Conservation (phyloP, 2,329 filamentous ascomycete species). For the Bimuria novae-zelandiae region DNA sequence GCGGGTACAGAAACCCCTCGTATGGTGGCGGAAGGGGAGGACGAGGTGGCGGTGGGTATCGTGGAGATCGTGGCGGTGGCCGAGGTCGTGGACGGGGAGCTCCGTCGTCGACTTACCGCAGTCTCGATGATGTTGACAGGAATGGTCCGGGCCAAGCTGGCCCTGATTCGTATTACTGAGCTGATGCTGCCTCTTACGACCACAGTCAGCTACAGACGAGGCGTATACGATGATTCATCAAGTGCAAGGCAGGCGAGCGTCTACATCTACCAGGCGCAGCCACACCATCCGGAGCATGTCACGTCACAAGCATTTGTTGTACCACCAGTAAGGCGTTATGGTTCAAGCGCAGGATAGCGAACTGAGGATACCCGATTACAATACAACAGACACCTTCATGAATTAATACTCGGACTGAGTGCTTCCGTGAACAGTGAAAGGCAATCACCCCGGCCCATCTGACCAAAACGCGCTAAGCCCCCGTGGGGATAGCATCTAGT, state of each 20-base stretch:
- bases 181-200: background rate
- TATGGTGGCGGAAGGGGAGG: conserved; percentile 35
- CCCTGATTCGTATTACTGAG: conserved; percentile 41
- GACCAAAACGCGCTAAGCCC: background rate
- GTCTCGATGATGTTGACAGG: conserved; percentile 50
- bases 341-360: background rate
- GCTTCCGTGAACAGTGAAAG: background rate
- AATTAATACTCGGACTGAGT: too few species aligned
- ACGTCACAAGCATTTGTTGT: background rate
- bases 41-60: conserved; percentile 51
- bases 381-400: too few species aligned
- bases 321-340: background rate
- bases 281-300: too few species aligned
- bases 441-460: background rate
- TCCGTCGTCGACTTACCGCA: conserved; percentile 46
- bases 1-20: conserved; percentile 32
- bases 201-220: background rate
- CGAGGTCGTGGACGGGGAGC: conserved; percentile 39
- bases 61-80: conserved; percentile 46
- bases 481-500: background rate
- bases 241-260: background rate
- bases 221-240: background rate
- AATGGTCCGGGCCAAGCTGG: conserved; percentile 37
- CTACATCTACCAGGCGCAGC: too few species aligned
- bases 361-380: conserved; percentile 11